Evolutionary conservation across 345 rosid species (phyloP).

Genomic region (Trapa bicornis): DNA sequence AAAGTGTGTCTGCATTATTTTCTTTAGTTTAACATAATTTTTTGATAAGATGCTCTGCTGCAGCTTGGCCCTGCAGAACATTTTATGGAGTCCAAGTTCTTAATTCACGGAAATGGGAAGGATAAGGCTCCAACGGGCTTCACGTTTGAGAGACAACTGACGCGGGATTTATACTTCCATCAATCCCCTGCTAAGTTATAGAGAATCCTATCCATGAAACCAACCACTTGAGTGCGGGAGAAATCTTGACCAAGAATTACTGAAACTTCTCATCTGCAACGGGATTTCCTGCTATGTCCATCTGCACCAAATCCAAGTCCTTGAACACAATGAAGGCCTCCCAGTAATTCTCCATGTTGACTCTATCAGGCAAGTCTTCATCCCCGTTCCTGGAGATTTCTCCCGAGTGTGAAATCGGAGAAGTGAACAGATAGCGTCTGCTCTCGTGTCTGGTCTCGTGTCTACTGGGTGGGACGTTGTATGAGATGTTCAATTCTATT

Average conservation of each 20-base stretch:
- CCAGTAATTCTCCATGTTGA: slow-evolving; percentile 33
- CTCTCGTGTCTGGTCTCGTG: slow-evolving; percentile 24
- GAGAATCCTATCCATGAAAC: slow-evolving; percentile 2
- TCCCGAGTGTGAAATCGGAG: slow-evolving; percentile 60
- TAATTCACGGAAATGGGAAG: slow-evolving; percentile 75
- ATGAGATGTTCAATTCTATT: slow-evolving; percentile 59
- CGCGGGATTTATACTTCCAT: slow-evolving; percentile 85
- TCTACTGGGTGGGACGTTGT: slow-evolving; percentile 69
- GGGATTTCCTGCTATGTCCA: slow-evolving; percentile 54
- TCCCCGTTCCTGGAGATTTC: slow-evolving; percentile 30
- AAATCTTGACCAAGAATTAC: slow-evolving; percentile 37
- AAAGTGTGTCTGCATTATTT: background rate
- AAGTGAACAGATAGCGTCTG: slow-evolving; percentile 39
- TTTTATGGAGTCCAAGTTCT: slow-evolving; percentile 77
- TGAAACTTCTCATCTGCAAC: slow-evolving; percentile 48
- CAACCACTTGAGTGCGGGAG: slow-evolving; percentile 54
- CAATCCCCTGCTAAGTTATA: slow-evolving; percentile 81
- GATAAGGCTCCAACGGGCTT: slow-evolving; percentile 85
- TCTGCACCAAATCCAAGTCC: slow-evolving; percentile 46
- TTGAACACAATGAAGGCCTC: slow-evolving; percentile 53
- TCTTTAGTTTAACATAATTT: slow-evolving; percentile 9
- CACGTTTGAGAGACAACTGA: slow-evolving; percentile 83
- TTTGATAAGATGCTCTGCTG: slow-evolving; percentile 10
- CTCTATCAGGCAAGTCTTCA: slow-evolving; percentile 17
- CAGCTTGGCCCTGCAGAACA: slow-evolving; percentile 96